Conservation (phyloP, 495 filamentous ascomycete species). For the Hyphodiscus hymeniophilus region DNA sequence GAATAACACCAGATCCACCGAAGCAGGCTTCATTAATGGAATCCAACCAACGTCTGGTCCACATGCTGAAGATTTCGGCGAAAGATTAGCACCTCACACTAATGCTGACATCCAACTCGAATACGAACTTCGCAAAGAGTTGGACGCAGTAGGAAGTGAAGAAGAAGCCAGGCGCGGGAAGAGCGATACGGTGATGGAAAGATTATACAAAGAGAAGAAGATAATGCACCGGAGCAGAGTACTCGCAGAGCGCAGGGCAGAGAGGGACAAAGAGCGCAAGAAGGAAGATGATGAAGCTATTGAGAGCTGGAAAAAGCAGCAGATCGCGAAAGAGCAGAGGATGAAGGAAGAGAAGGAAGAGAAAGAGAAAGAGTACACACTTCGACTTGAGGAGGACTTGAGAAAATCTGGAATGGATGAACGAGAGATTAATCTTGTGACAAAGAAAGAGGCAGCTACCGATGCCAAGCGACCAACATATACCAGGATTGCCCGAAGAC, state of each 20-base stretch:
- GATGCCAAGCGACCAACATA: constrained; percentile 33
- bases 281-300: constrained; percentile 39
- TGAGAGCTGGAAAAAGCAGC: constrained; percentile 45
- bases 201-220: constrained; percentile 34
- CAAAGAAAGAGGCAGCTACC: constrained; percentile 42
- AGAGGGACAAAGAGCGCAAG: constrained; percentile 49
- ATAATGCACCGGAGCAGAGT: too few species aligned
- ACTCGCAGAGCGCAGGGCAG: too few species aligned
- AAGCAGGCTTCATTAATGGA: too few species aligned
- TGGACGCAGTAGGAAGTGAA: too few species aligned
- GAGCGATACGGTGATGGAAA: constrained; percentile 34
- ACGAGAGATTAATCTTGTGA: constrained; percentile 41
- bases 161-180: too few species aligned
- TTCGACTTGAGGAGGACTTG: constrained; percentile 37
- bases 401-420: constrained; percentile 41
- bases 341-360: constrained; percentile 39
- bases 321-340: constrained; percentile 39
- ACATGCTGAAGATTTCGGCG: too few species aligned
- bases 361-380: constrained; percentile 33
- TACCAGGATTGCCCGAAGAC: constrained; percentile 43
- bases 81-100: too few species aligned
- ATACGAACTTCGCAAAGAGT: too few species aligned
- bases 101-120: too few species aligned
- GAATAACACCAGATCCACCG: too few species aligned
- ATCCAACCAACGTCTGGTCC: too few species aligned